Percentiles rank a stretch among this genome's conserved stretches.
These are phyloP conservation scores for Aspergillus sp. DNA, from an alignment of 2,329 filamentous ascomycete genomes.

Conservation along the genomic window DNA sequence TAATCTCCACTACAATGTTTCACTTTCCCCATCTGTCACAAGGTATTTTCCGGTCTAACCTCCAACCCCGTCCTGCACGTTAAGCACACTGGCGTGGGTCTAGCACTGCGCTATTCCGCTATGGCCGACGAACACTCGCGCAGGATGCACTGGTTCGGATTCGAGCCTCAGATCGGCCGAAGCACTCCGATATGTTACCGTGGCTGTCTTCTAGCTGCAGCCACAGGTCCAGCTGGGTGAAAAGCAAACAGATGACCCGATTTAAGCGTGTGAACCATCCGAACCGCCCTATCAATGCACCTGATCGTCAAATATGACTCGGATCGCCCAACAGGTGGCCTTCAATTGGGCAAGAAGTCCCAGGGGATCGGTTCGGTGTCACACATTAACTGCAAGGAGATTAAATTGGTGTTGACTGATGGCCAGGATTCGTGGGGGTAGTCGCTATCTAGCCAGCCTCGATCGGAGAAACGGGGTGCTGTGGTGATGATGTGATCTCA, in stretches of 20 bases:
- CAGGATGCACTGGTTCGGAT: background rate
- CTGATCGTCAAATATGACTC: background rate
- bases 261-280: conserved; percentile 2
- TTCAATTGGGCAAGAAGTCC: conserved; percentile 17
- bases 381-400: conserved; percentile 14
- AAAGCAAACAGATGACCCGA: background rate
- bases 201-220: conserved; percentile 2
- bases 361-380: conserved; percentile 19
- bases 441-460: background rate
- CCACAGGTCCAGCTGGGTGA: background rate
- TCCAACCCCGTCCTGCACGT: background rate
- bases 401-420: background rate
- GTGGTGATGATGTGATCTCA: background rate
- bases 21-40: background rate
- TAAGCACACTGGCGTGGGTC: background rate
- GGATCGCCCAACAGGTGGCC: background rate
- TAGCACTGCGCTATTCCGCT: background rate
- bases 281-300: background rate
- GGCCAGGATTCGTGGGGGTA: background rate
- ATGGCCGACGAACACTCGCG: background rate
- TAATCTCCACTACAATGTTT: background rate
- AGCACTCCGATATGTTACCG: background rate
- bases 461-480: background rate
- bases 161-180: conserved; percentile 1
- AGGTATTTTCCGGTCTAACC: background rate